These are phyloP conservation scores for Vickermania ingenoplastis DNA, from an alignment of 208 protist species.

Conservation along the genomic window DNA sequence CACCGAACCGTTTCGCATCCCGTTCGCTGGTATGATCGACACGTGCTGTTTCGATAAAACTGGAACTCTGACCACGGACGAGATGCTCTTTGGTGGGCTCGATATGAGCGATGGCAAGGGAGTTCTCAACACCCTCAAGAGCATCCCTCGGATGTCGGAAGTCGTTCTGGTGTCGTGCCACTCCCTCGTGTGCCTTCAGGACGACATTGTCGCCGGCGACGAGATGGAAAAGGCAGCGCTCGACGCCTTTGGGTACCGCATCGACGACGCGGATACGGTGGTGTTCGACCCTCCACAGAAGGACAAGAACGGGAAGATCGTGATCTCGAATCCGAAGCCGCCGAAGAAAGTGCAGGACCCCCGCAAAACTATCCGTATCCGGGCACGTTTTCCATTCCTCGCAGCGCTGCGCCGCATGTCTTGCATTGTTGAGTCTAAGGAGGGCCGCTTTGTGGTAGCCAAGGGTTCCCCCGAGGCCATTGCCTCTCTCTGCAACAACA, in stretches of 20 bases:
- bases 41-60: constrained; percentile 99
- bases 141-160: constrained; percentile 54
- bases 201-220: constrained; percentile 90
- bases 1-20: constrained; percentile 99
- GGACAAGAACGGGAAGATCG: constrained; percentile 10
- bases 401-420: constrained; percentile 95
- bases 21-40: constrained; percentile 97
- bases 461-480: constrained; percentile 97
- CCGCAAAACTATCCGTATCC: constrained; percentile 51
- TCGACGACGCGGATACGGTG: constrained; percentile 60
- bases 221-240: constrained; percentile 94
- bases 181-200: constrained; percentile 82
- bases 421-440: constrained; percentile 61
- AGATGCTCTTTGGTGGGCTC: constrained; percentile 90
- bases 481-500: constrained; percentile 52
- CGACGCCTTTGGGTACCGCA: constrained; percentile 80
- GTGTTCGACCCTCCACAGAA: constrained; percentile 41
- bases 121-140: constrained; percentile 66
- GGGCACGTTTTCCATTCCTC: constrained; percentile 91
- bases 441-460: constrained; percentile 67
- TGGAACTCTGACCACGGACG: constrained; percentile 96
- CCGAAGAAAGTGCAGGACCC: constrained; percentile 4
- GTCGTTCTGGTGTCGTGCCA: constrained; percentile 86
- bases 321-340: constrained; percentile 2
- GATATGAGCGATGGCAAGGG: constrained; percentile 86